Evolutionary conservation across 2,329 filamentous ascomycete species (phyloP).

Genomic region (Fusarium torulosum): DNA sequence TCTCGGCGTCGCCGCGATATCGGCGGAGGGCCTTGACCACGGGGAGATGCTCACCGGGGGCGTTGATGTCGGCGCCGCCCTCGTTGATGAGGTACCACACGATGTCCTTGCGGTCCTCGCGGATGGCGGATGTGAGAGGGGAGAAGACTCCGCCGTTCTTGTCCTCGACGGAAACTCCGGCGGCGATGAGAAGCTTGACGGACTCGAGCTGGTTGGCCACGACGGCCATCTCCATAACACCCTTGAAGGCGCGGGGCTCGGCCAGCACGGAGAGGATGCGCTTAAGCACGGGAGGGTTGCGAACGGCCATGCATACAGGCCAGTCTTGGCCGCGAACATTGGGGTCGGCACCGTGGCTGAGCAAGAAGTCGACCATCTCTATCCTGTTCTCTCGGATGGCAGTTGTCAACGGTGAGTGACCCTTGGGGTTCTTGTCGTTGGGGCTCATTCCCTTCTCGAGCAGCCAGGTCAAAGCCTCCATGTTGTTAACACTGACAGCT

Average conservation of each 20-base stretch:
- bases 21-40: conserved; percentile 77
- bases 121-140: conserved; percentile 74
- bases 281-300: conserved; percentile 69
- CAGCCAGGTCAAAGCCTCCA: conserved; percentile 70
- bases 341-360: conserved; percentile 70
- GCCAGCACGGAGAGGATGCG: conserved; percentile 68
- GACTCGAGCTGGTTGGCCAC: conserved; percentile 75
- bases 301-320: conserved; percentile 77
- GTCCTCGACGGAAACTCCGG: conserved; percentile 76
- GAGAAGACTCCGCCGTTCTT: conserved; percentile 80
- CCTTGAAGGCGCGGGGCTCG: conserved; percentile 72
- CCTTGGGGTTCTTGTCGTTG: conserved; percentile 69
- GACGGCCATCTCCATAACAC: conserved; percentile 76
- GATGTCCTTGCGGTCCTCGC: conserved; percentile 72
- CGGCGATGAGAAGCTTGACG: conserved; percentile 72
- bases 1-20: conserved; percentile 67
- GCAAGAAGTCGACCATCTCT: conserved; percentile 70
- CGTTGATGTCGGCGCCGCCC: conserved; percentile 73
- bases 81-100: conserved; percentile 71
- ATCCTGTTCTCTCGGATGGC: conserved; percentile 71
- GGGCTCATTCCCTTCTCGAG: conserved; percentile 70
- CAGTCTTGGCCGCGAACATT: conserved; percentile 75
- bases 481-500: conserved; percentile 72
- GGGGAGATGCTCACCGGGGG: conserved; percentile 77
- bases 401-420: conserved; percentile 73